A percentile compares a stretch with the other conserved stretches of the same genome.
Evolutionary conservation across 2,329 filamentous ascomycete genomes (phyloP).

Genomic region (Claviceps lovelessii): DNA sequence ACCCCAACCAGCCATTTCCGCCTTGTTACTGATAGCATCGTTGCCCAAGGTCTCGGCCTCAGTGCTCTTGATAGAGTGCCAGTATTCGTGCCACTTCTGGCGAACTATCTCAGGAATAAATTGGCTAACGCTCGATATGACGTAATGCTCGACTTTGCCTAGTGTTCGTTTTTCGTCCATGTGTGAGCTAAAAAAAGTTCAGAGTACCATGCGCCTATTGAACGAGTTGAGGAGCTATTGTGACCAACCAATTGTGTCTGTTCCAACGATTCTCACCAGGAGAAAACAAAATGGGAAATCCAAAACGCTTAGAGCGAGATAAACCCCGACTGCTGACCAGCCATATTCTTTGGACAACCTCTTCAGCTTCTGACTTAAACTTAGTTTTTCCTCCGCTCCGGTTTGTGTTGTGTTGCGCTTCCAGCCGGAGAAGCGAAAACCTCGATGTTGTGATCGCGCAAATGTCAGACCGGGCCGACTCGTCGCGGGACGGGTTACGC

Average conservation of each 20-base stretch:
- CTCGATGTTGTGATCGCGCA: conserved; percentile 15
- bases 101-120: conserved; percentile 47
- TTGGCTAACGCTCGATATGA: conserved; percentile 44
- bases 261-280: conserved; percentile 67
- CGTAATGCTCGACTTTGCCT: conserved; percentile 52
- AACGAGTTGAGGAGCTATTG: background rate
- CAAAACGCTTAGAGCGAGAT: conserved; percentile 64
- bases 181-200: background rate
- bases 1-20: conserved; percentile 42
- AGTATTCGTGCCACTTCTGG: conserved; percentile 35
- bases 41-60: conserved; percentile 29
- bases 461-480: conserved; percentile 10
- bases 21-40: conserved; percentile 28
- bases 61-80: conserved; percentile 30
- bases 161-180: background rate
- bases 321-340: conserved; percentile 86
- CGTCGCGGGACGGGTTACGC: background rate
- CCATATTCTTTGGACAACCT: conserved; percentile 86
- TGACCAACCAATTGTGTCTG: conserved; percentile 62
- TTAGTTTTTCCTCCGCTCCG: conserved; percentile 20
- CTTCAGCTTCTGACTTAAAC: conserved; percentile 58
- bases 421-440: conserved; percentile 23
- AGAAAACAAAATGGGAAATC: conserved; percentile 96
- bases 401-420: conserved; percentile 13
- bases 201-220: background rate